Evolutionary conservation across 306 rosid genomes (phyloP), one percentile per base, ranked within the genome.

Genomic region (Clitoria ternatea): DNA sequence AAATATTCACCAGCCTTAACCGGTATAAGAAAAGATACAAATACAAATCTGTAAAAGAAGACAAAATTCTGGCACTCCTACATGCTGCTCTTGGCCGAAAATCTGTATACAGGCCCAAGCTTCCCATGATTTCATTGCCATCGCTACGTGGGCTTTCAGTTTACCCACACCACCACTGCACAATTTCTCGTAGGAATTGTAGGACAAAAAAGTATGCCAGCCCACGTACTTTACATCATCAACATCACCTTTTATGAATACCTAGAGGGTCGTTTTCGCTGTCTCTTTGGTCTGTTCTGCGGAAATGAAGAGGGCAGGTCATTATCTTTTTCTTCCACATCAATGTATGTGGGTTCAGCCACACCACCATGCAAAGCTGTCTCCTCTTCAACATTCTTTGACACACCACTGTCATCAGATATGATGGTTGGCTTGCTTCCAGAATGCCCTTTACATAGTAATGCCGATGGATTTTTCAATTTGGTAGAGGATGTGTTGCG

Each of bases 61-160:
- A 56, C 14, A 39, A 7, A 70, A 36, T 30, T 20, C 32, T 40
- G 7, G 43, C 50, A 69, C n/a, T 20, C 42, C 1, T 43, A 30
- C 29, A 61, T 32, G 42, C 7, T 10, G 47, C 6, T 15, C 73
- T 52, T 52, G 73, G 82, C 76, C 73, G 77, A 81, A 81, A 81
- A 77, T 55, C 69, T 24, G 42, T 18, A 67, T 27, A 53, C 73
- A 77, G 79, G 82, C 73, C 73, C 29, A 48, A 17, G 61, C 74
- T 69, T 22, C 39, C 60, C 40, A 64, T 48, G 57, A 69, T 11
- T 23, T 32, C 50, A 32, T 15, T 29, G 32, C 20, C 56, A 64
- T 24, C 45, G 47, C 37, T 19, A 54, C 24, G 8, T 17, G 9
- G n/a, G 33, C 14, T 32, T 44, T 14, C 68, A 57, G 27, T 33